Evolutionary conservation across 768 basidiomycete genomes (phyloP), one percentile per base, ranked within the genome.

Genomic region (Termitomyces sp.): DNA sequence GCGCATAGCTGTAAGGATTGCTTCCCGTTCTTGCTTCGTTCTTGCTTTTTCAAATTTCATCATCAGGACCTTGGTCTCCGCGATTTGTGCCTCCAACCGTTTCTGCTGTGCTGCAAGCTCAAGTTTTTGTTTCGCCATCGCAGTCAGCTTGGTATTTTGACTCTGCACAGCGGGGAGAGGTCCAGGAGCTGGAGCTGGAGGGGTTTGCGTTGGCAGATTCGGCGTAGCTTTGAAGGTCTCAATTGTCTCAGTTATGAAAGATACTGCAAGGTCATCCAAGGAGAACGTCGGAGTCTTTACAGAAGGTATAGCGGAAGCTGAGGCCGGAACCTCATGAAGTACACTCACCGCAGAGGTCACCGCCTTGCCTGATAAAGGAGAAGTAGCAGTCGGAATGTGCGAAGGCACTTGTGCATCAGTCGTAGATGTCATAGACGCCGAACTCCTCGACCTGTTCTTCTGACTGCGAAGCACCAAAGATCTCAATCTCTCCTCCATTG

Each of bases 171-270:
- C n/a, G 6, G 26, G n/a, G 5, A 4, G 18, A 28, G 14, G 20
- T 30, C 36, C 26, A 28, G 20, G 36, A 20, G 11, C 26, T 40
- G 22, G 44, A 26, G 53, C 41, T 40, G 47, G 16, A 16, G 51
- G 52, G 14, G 50, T 46, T 10, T 56, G 36, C 1, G 58, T 20
- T 13, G 63, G 28, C 16, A 60, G 63, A 50, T 44, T 36, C 10
- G 70, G 56, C 3, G 64, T 65, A 5, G 74, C 67, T 54, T 75
- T 72, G 45, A 72, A 66, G 10, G 73, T 74, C 66, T 81, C 76
- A 40, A 85, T 80, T 16, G 82, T 76, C 68, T 84, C 79, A 0
- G 78, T 74, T 57, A 86, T 85, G 62, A 86, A 82, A 0, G 81
- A 81, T 49, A 76, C 73, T 0, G 83, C 83, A 35, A 86, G 69